phyloP scores from a whole-genome alignment of 2,329 filamentous ascomycete genomes.

The Exserohilum rostratum region DNA sequence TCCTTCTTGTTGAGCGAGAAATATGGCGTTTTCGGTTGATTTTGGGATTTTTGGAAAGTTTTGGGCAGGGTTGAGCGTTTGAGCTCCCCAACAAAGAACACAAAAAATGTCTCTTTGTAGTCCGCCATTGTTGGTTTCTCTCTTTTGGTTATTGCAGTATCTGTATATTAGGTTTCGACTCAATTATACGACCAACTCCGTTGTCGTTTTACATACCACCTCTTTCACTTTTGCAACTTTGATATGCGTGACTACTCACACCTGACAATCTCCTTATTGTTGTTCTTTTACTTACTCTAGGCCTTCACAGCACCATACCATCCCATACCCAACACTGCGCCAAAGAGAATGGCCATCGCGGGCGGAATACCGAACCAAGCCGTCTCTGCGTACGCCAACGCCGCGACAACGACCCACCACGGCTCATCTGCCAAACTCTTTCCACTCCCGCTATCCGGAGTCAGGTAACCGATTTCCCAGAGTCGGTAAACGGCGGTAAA shows the following conservation, averaged over 20 bases:
- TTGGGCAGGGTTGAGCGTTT: too few species aligned
- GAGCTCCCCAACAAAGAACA: too few species aligned
- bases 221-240: too few species aligned
- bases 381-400: constrained; percentile 49
- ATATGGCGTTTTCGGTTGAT: too few species aligned
- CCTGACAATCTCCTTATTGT: too few species aligned
- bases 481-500: constrained; percentile 54
- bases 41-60: too few species aligned
- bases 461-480: constrained; percentile 54
- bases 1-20: too few species aligned
- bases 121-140: too few species aligned
- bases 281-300: constrained; percentile 3
- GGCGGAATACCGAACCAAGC: constrained; percentile 50
- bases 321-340: constrained; percentile 47
- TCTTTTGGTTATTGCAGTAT: not conserved
- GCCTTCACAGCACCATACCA: constrained; percentile 50
- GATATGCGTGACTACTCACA: too few species aligned
- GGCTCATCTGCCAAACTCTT: constrained; percentile 49
- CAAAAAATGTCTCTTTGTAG: too few species aligned
- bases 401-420: constrained; percentile 55
- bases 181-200: not conserved
- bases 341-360: constrained; percentile 49
- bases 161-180: not conserved
- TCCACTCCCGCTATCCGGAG: constrained; percentile 43
- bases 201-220: not conserved